Base-by-base conservation (phyloP, 176 grass and related monocot species). In the Guadua angustifolia region DNA sequence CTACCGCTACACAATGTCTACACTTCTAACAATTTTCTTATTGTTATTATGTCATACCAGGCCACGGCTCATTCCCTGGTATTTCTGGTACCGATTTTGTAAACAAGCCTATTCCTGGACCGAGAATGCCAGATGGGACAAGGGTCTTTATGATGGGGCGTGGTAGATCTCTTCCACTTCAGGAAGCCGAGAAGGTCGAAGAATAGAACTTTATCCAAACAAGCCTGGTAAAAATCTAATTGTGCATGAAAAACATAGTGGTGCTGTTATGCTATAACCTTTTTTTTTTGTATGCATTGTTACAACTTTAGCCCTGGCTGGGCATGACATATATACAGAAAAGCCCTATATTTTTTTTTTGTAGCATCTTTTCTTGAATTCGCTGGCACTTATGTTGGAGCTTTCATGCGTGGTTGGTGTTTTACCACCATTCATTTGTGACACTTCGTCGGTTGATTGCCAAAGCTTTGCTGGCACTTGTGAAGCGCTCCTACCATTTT, bases 61-160 rank as follows among this genome's bases (percentile, higher is more conserved):
- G 65, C 7, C 16, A 73, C 29, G 45, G 53, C 45, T 66, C 21
- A 47, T 50, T 42, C n/a, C 25, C 35, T 71, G n/a, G 58, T 24
- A n/a, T 74, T 66, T 82, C 73, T 86, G 88, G 73, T 50, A 57
- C 22, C 1, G 85, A 91, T 47, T 66, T 68, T 64, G 66, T 77
- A 81, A 98, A 60, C 88, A 94, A 92, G 76, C 87, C 91, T 69
- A 32, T 95, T 76, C 70, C 91, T 73, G 96, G 96, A 29, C 96
- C 93, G 0, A 95, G 83, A 83, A 95, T 95, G 93, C 93, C 91
- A 36, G 91, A 94, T 88, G 96, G 96, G 33, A 99, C 91, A 9
- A 94, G 74, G 71, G 91, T 91, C 22, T 99, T 99, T 62, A 44
- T 86, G n/a, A 61, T 92, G 81, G 93, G 91, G 50, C 93, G 96